Percentiles rank a stretch among this genome's conserved stretches.
phyloP scores from a whole-genome alignment of 225 moss, liverwort and hornwort species.

The Anthoceros angustus region DNA sequence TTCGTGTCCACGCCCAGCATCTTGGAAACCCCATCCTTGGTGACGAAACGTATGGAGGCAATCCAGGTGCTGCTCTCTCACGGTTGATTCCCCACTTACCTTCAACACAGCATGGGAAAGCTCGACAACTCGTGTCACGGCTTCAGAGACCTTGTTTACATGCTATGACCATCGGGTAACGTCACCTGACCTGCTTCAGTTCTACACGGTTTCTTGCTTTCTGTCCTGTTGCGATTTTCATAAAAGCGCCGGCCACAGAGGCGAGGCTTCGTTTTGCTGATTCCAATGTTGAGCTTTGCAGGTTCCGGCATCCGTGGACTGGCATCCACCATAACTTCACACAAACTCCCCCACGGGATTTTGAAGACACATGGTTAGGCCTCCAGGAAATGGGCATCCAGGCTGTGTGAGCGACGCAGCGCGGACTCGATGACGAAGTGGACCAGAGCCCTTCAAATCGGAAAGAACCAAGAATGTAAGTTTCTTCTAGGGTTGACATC shows the following conservation, averaged over 20 bases:
- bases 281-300: too few species aligned
- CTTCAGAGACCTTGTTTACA: slow-evolving; percentile 84
- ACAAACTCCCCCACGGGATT: slow-evolving; percentile 73
- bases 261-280: too few species aligned
- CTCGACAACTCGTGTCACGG: slow-evolving; percentile 58
- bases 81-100: slow-evolving; percentile 39
- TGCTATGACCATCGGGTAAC: slow-evolving; percentile 76
- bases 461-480: too few species aligned
- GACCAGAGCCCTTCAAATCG: too few species aligned
- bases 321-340: slow-evolving; percentile 50
- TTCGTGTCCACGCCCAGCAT: slow-evolving; percentile 92
- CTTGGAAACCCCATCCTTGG: slow-evolving; percentile 75
- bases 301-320: slow-evolving; percentile 83
- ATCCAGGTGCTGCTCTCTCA: slow-evolving; percentile 58
- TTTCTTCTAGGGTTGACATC: too few species aligned
- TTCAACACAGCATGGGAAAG: slow-evolving; percentile 40
- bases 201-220: not conserved
- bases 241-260: too few species aligned
- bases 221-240: not conserved
- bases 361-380: slow-evolving; percentile 47
- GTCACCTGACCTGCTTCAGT: slow-evolving; percentile 7
- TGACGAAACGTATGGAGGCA: slow-evolving; percentile 85
- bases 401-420: too few species aligned
- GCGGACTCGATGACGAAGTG: too few species aligned
- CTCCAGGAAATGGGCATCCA: slow-evolving; percentile 15